Percentiles rank a stretch among this genome's conserved stretches.
These are phyloP conservation scores for Theileria equi DNA, from an alignment of 169 alveolate species.

Conservation along the genomic window DNA sequence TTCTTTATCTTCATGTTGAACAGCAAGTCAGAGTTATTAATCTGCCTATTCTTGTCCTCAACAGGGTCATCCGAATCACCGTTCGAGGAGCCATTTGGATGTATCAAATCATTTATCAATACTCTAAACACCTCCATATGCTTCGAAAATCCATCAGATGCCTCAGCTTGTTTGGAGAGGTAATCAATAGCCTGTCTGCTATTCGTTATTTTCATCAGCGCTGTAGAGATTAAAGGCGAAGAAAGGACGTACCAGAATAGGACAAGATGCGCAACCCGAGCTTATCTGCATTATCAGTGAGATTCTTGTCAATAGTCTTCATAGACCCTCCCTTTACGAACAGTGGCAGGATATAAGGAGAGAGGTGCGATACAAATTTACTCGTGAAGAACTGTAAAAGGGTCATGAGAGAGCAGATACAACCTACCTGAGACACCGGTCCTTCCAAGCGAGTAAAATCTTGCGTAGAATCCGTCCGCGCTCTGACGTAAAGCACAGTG, in stretches of 20 bases:
- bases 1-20: conserved; percentile 35
- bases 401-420: neutral
- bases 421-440: conserved; percentile 37
- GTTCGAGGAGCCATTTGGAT: conserved; percentile 10
- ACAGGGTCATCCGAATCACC: neutral
- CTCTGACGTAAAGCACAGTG: neutral
- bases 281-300: neutral
- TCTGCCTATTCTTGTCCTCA: neutral
- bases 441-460: conserved; percentile 19
- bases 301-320: conserved; percentile 10
- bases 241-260: conserved; percentile 6
- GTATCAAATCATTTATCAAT: neutral
- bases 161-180: neutral
- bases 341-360: conserved; percentile 33
- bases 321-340: conserved; percentile 28
- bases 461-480: neutral
- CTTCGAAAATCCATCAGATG: conserved; percentile 1
- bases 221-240: neutral
- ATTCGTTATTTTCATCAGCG: conserved; percentile 4
- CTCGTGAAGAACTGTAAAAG: conserved; percentile 19
- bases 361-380: conserved; percentile 32
- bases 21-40: conserved; percentile 23
- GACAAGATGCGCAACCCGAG: conserved; percentile 27
- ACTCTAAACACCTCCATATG: neutral
- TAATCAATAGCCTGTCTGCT: neutral